Conservation (phyloP, 2,329 filamentous ascomycete species). For the Dactylellina drechsleri region DNA sequence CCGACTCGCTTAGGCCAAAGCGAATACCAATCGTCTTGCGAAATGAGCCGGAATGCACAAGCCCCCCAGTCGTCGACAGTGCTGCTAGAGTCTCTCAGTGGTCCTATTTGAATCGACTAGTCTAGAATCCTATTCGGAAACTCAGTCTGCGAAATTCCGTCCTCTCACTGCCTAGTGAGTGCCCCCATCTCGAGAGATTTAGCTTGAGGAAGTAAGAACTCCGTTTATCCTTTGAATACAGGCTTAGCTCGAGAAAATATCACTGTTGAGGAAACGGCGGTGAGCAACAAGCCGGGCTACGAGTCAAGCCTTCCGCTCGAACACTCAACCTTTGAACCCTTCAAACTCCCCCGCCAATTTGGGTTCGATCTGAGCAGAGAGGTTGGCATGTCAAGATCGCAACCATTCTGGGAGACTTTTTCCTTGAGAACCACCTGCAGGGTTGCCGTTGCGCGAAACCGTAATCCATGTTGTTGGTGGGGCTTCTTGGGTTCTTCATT, state of each 20-base stretch:
- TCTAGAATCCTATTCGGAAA: no score
- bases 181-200: no score
- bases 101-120: no score
- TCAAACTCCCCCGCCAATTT: not conserved
- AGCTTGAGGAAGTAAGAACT: no score
- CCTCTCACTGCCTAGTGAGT: no score
- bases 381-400: slow-evolving; percentile 14
- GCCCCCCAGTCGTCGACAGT: no score
- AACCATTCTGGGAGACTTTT: slow-evolving; percentile 15
- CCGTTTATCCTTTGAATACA: no score
- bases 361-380: no score
- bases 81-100: no score
- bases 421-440: slow-evolving; percentile 16
- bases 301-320: slow-evolving; percentile 17
- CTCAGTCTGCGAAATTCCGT: no score
- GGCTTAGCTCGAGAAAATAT: no score
- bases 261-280: not conserved
- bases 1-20: slow-evolving; percentile 10
- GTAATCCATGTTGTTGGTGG: slow-evolving; percentile 31
- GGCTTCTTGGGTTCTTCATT: slow-evolving; percentile 10
- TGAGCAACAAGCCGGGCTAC: slow-evolving; percentile 9
- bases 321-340: slow-evolving; percentile 16
- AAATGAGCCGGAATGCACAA: not conserved
- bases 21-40: no score
- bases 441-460: slow-evolving; percentile 28